Percentiles rank a stretch among this genome's conserved stretches.
phyloP scores from a whole-genome alignment of 805 yeast genomes.

The Wickerhamomyces silvicola region DNA sequence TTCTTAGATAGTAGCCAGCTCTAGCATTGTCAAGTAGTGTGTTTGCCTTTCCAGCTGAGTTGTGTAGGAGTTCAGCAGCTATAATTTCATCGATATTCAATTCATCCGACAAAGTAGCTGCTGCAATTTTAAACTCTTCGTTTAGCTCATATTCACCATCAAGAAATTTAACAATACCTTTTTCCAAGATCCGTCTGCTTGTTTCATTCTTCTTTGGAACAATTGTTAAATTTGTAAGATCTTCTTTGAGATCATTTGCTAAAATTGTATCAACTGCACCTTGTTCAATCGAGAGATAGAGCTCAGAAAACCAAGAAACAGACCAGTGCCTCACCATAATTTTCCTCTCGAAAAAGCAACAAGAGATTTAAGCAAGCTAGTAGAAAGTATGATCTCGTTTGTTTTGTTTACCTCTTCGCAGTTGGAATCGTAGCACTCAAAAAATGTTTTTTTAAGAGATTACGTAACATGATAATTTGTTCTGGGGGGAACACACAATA shows the following conservation, averaged over 20 bases:
- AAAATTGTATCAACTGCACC: slow-evolving; percentile 19
- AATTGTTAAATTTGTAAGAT: slow-evolving; percentile 36
- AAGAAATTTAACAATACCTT: slow-evolving; percentile 39
- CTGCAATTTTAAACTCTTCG: slow-evolving; percentile 53
- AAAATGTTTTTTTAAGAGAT: too few relatives aligned
- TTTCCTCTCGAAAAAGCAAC: too few relatives aligned
- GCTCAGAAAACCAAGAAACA: background rate
- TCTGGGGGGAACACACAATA: too few relatives aligned
- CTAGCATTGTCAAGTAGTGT: slow-evolving; percentile 55
- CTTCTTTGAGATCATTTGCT: slow-evolving; percentile 33
- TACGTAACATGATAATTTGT: too few relatives aligned
- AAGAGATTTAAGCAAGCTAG: too few relatives aligned
- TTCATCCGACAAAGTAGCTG: slow-evolving; percentile 54
- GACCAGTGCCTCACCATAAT: slow-evolving; percentile 4
- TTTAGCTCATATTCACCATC: slow-evolving; percentile 59
- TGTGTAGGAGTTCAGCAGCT: slow-evolving; percentile 61
- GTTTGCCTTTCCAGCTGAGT: slow-evolving; percentile 41
- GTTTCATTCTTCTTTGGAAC: slow-evolving; percentile 38
- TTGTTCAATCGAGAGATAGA: slow-evolving; percentile 27
- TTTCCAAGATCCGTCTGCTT: slow-evolving; percentile 41
- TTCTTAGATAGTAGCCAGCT: slow-evolving; percentile 60
- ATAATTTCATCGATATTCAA: slow-evolving; percentile 71
- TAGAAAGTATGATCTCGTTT: too few relatives aligned
- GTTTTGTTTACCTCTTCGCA: too few relatives aligned
- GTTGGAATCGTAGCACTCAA: too few relatives aligned